Percentiles rank a stretch among this genome's conserved stretches.
phyloP scores from a whole-genome alignment of 192 early-diverging fungal genomes.

The Haplosporangium gracile region DNA sequence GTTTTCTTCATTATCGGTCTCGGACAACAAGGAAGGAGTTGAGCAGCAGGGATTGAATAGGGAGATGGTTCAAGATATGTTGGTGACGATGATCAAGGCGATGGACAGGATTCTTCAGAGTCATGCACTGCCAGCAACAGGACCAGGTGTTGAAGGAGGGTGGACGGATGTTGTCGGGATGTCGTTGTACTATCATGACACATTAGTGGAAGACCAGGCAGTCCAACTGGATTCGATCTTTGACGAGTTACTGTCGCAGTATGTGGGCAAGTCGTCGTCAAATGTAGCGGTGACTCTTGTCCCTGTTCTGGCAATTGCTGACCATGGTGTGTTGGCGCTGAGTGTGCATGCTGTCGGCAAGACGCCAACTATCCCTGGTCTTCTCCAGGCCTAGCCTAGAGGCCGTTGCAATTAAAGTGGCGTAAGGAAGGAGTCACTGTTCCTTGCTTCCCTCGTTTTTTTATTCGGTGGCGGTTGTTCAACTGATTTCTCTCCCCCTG shows the following conservation, averaged over 20 bases:
- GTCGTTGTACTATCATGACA: conserved; percentile 41
- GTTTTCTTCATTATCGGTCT: conserved; percentile 18
- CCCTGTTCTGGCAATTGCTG: conserved; percentile 44
- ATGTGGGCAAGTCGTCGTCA: not conserved
- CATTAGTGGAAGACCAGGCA: not conserved
- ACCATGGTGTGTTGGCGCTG: conserved; percentile 27
- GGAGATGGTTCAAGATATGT: conserved; percentile 18
- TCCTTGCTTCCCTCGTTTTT: not conserved
- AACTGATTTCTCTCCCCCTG: not conserved
- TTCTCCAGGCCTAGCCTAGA: conserved; percentile 8
- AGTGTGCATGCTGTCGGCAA: conserved; percentile 38
- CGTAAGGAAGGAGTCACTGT: not conserved
- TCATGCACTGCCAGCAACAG: not conserved
- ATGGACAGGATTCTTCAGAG: conserved; percentile 28
- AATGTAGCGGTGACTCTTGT: conserved; percentile 42
- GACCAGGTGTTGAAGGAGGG: conserved; percentile 28
- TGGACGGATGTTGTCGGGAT: conserved; percentile 43
- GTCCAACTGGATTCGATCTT: not conserved
- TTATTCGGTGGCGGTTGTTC: not conserved
- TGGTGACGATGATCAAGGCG: conserved; percentile 36
- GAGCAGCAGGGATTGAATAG: not conserved
- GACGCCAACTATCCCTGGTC: conserved; percentile 30
- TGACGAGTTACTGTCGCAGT: conserved; percentile 16
- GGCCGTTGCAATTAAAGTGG: not conserved
- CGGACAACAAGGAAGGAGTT: conserved; percentile 2